Base-by-base conservation (phyloP, 306 rosid genomes). In the Dryas octopetala region DNA sequence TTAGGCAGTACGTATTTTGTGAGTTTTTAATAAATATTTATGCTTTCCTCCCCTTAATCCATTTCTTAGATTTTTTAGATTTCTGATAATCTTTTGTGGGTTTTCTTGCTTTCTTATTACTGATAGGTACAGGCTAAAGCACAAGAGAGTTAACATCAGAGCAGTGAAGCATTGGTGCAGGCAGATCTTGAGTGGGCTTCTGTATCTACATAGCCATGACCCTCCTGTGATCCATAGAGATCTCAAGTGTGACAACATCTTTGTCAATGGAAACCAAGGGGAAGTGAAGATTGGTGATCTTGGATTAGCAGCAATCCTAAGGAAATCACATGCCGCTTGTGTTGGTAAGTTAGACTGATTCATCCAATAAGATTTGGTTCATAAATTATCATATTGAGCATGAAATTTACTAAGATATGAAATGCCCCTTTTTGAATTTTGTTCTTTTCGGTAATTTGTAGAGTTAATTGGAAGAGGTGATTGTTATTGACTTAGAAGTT, bases 221-320 rank as follows among this genome's bases (percentile, higher is more conserved):
- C 98, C 98, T 43, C 97, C 96, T 62, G 95, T 94, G 85, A 91
- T 94, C 75, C 98, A 94, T 77, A 90, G 97, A 90, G 98, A 94
- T 88, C 98, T 94, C 65, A 94, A 94, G 80, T 94, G 97, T 81
- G 98, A 94, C 78, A 94, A 94, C 72, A 91, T 94, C 80, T 91
- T 94, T 76, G 84, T 91, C 28, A 94, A 94, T 91, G 98, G 98
- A 38, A 90, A 94, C 79, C 97, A 89, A 81, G 98, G 98, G 69
- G 96, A 94, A 83, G 93, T 94, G 61, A 94, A 94, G 88, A 94
- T 94, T 70, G 98, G 98, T 44, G 98, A 91, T 82, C 98, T 94
- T 66, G 98, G 98, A 70, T 83, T 94, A 10, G 98, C 98, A 13
- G 96, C 98, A 17, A 85, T 91, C 77, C 93, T 91, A 13, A 82